These are phyloP conservation scores for Eimeria acervulina DNA, from an alignment of 169 alveolate species.

Conservation along the genomic window DNA sequence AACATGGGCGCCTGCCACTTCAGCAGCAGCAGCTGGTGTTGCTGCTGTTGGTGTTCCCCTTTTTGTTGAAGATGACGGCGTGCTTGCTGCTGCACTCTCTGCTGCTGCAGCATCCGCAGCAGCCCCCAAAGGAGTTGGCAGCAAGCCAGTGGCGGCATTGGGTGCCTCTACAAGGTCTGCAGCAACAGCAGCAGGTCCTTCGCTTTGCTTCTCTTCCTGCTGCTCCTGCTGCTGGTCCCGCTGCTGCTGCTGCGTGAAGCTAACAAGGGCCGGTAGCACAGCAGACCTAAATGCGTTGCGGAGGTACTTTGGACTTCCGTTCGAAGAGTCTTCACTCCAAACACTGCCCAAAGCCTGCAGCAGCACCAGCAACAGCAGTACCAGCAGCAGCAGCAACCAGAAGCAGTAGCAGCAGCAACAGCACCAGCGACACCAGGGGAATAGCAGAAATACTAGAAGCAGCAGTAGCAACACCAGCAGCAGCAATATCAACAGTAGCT, in stretches of 20 bases:
- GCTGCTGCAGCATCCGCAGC: slow-evolving; percentile 10
- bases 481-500: background rate
- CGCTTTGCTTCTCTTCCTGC: background rate
- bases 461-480: background rate
- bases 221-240: slow-evolving; percentile 20
- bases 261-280: slow-evolving; percentile 66
- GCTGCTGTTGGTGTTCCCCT: background rate
- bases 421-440: background rate
- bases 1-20: background rate
- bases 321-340: slow-evolving; percentile 73
- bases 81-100: slow-evolving; percentile 18
- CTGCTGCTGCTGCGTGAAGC: slow-evolving; percentile 54
- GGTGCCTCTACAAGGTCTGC: background rate
- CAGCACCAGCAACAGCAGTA: slow-evolving; percentile 4
- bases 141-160: background rate
- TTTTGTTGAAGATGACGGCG: background rate
- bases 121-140: background rate
- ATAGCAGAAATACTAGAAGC: background rate
- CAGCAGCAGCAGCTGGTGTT: slow-evolving; percentile 2
- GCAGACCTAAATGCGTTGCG: slow-evolving; percentile 58
- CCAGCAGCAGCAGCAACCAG: slow-evolving; percentile 22
- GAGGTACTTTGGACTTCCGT: slow-evolving; percentile 43
- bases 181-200: slow-evolving; percentile 1
- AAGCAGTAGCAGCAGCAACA: background rate
- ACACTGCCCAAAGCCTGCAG: slow-evolving; percentile 54